These are phyloP conservation scores for Tremella mesenterica DNA, from an alignment of 768 basidiomycete genomes.

Conservation along the genomic window DNA sequence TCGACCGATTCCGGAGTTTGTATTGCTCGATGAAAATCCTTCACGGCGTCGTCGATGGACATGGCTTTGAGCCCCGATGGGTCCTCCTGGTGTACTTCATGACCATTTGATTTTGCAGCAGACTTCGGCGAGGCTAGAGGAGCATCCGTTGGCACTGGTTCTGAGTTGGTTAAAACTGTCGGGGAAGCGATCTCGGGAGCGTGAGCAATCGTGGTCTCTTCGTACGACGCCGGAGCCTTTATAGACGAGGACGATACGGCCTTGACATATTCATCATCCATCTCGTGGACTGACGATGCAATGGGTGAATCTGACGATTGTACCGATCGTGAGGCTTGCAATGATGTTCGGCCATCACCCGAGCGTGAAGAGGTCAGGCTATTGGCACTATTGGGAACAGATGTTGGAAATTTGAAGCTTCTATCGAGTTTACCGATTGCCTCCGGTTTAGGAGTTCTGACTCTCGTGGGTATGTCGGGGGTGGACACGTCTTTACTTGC, in stretches of 20 bases:
- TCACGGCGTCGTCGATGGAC: constrained; percentile 36
- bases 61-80: too few species aligned
- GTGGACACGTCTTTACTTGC: constrained; percentile 8
- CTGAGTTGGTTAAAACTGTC: background rate
- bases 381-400: too few species aligned
- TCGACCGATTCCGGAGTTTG: too few species aligned
- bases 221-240: background rate
- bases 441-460: constrained; percentile 42
- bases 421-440: constrained; percentile 42
- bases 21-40: constrained; percentile 31
- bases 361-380: too few species aligned
- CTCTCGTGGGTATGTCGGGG: too few species aligned
- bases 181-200: background rate
- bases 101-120: background rate
- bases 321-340: constrained; percentile 7
- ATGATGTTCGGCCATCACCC: too few species aligned
- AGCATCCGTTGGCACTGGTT: background rate
- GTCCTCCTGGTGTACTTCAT: background rate
- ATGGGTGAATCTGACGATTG: background rate
- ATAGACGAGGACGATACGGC: constrained; percentile 1
- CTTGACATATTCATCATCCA: too few species aligned
- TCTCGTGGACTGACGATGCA: too few species aligned
- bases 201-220: background rate
- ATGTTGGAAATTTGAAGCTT: constrained; percentile 42
- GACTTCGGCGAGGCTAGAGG: constrained; percentile 1